These are phyloP conservation scores for Raddia guianensis DNA, from an alignment of 176 grass and related monocot species.

Conservation along the genomic window DNA sequence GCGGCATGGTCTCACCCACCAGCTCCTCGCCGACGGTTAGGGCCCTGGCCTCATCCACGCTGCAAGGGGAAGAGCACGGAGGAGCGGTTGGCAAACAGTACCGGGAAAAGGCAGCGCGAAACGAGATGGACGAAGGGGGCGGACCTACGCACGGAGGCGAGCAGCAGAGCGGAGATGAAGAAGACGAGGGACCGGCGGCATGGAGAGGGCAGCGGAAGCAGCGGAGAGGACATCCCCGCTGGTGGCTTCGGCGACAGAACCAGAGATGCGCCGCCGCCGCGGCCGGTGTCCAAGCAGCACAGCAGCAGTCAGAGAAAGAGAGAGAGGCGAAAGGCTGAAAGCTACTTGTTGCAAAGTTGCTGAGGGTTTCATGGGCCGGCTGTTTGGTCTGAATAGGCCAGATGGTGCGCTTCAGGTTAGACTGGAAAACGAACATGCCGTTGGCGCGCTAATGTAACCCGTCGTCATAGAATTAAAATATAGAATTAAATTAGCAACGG, in stretches of 20 bases:
- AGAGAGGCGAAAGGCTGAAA: too few relatives aligned
- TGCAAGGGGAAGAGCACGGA: constrained; percentile 11
- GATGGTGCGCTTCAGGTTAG: too few relatives aligned
- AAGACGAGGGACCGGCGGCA: not conserved
- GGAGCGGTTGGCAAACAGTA: not conserved
- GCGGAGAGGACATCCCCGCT: constrained; percentile 29
- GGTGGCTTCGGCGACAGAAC: not conserved
- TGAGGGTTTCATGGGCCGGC: too few relatives aligned
- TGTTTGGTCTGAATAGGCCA: too few relatives aligned
- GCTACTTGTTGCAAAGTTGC: too few relatives aligned
- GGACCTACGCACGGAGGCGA: constrained; percentile 16
- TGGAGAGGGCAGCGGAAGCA: not conserved
- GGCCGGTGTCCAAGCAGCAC: too few relatives aligned
- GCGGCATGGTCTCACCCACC: constrained; percentile 55
- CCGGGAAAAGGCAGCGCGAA: not conserved
- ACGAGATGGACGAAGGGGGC: not conserved
- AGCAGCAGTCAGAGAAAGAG: too few relatives aligned
- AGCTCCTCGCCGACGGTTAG: constrained; percentile 68
- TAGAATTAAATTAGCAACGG: too few relatives aligned
- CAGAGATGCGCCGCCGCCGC: not conserved
- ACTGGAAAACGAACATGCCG: too few relatives aligned
- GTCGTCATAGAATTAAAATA: too few relatives aligned
- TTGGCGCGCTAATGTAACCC: too few relatives aligned
- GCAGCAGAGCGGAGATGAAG: not conserved
- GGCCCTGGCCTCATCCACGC: constrained; percentile 44